A percentile compares a stretch with the other conserved stretches of the same genome.
phyloP scores from a whole-genome alignment of 2,329 filamentous ascomycete genomes.

The Fusarium annulatum region DNA sequence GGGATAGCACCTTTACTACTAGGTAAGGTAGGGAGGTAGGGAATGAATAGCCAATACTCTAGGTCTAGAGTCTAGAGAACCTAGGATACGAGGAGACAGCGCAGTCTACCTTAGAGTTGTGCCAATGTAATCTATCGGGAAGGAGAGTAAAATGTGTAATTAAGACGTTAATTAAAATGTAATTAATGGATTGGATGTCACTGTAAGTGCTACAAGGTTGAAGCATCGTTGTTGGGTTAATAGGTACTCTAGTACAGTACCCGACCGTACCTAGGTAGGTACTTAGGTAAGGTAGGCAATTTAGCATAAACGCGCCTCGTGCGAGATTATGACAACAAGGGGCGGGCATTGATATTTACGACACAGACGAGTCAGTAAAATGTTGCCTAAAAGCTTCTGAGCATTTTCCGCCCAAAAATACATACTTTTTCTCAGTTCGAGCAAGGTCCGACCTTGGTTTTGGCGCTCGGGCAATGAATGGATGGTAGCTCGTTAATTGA shows the following conservation, averaged over 20 bases:
- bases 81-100: neutral
- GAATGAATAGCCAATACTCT: neutral
- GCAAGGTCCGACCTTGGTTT: slow-evolving; percentile 14
- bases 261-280: too few species aligned
- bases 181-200: neutral
- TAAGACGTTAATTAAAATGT: neutral
- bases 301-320: slow-evolving; percentile 30
- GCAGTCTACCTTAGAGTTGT: slow-evolving; percentile 8
- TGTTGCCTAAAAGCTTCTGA: neutral
- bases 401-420: neutral
- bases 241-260: neutral
- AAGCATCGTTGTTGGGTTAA: slow-evolving; percentile 23
- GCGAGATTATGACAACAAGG: slow-evolving; percentile 28
- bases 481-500: slow-evolving; percentile 13
- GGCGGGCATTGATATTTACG: neutral
- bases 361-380: slow-evolving; percentile 20
- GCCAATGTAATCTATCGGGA: neutral
- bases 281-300: neutral
- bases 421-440: neutral
- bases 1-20: neutral
- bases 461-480: slow-evolving; percentile 2
- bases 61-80: neutral
- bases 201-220: slow-evolving; percentile 2
- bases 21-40: neutral
- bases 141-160: neutral